These are phyloP conservation scores for Paramecium primaurelia DNA, from an alignment of 73 alveolate genomes.

Conservation along the genomic window DNA sequence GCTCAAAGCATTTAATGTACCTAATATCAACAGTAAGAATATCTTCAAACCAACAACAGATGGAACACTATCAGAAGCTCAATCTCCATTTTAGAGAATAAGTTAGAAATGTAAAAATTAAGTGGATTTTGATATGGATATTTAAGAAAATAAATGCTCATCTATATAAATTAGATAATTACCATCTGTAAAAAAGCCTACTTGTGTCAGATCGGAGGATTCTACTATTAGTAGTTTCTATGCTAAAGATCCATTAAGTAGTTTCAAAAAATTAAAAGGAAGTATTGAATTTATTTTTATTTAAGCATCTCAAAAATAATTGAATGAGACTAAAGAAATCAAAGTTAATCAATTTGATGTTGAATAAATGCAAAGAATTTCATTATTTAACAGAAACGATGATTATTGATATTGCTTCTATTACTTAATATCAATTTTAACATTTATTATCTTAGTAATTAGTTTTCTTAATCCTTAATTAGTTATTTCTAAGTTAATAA, in stretches of 20 bases:
- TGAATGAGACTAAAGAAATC: not conserved
- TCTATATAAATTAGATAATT: not conserved
- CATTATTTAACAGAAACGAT: not conserved
- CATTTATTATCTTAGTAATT: not conserved
- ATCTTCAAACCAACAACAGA: not conserved
- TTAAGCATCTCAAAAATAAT: not conserved
- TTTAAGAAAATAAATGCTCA: not conserved
- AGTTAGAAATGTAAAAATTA: not conserved
- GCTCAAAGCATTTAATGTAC: not conserved
- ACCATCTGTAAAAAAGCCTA: constrained; percentile 38
- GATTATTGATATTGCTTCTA: not conserved
- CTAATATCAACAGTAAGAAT: not conserved
- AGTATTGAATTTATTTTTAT: not conserved
- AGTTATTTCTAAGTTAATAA: not conserved
- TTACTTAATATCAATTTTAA: not conserved
- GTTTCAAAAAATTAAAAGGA: constrained; percentile 14
- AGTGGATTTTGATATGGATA: constrained; percentile 14
- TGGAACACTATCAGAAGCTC: not conserved
- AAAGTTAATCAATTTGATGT: not conserved
- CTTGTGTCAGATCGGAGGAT: not conserved
- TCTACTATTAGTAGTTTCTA: constrained; percentile 16
- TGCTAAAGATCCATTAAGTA: constrained; percentile 43
- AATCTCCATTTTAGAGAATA: constrained; percentile 14
- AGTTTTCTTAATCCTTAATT: not conserved
- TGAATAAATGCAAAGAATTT: not conserved